These are phyloP conservation scores for Aspergillus tanneri DNA, from an alignment of 2,329 filamentous ascomycete genomes.

Conservation along the genomic window DNA sequence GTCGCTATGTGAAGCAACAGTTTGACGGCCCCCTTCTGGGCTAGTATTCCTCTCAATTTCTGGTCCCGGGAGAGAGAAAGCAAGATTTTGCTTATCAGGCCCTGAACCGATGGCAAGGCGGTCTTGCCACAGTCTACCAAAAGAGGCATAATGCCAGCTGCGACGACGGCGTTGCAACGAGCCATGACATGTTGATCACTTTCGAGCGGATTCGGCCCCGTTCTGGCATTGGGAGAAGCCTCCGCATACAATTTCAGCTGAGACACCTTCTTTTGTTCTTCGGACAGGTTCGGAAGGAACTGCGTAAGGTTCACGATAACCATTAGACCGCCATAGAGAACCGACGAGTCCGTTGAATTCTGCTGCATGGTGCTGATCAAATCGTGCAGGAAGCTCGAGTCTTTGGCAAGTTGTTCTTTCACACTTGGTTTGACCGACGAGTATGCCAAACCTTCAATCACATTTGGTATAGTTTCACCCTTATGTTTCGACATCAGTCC, in stretches of 20 bases:
- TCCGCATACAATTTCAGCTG: slow-evolving; percentile 95
- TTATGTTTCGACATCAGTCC: slow-evolving; percentile 43
- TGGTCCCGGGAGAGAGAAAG: slow-evolving; percentile 73
- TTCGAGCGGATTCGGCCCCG: slow-evolving; percentile 63
- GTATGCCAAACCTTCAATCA: slow-evolving; percentile 89
- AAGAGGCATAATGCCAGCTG: slow-evolving; percentile 73
- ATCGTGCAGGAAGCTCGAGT: slow-evolving; percentile 66
- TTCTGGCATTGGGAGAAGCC: slow-evolving; percentile 68
- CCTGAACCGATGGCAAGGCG: slow-evolving; percentile 66
- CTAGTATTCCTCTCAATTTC: slow-evolving; percentile 72
- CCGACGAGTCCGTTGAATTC: slow-evolving; percentile 62
- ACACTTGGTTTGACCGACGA: slow-evolving; percentile 81
- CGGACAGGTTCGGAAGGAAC: slow-evolving; percentile 73
- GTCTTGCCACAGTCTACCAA: slow-evolving; percentile 73
- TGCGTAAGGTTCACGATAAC: slow-evolving; percentile 81
- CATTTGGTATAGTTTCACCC: slow-evolving; percentile 64
- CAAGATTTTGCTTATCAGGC: slow-evolving; percentile 73
- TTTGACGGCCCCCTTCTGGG: slow-evolving; percentile 90
- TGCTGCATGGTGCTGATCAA: slow-evolving; percentile 56
- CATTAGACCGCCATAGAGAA: slow-evolving; percentile 82
- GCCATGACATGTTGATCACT: slow-evolving; percentile 72
- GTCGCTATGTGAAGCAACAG: slow-evolving; percentile 71
- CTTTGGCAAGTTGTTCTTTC: slow-evolving; percentile 74
- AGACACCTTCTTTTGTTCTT: slow-evolving; percentile 88
- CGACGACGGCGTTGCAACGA: slow-evolving; percentile 75